A percentile compares a stretch with the other conserved stretches of the same genome.
phyloP scores from a whole-genome alignment of 176 grass and related monocot species.

The Phragmites australis region DNA sequence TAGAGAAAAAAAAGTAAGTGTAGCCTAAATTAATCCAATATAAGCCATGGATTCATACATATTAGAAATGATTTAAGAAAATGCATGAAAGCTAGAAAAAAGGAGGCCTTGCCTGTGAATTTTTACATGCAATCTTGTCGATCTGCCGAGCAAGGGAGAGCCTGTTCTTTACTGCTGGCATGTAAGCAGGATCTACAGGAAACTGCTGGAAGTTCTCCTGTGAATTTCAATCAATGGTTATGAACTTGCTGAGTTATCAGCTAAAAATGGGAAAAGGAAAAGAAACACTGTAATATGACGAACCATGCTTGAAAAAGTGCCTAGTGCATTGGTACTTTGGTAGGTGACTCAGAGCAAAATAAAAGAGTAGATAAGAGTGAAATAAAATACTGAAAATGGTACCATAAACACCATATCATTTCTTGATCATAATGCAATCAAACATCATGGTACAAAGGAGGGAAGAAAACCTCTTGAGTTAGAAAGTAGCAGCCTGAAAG shows the following conservation, averaged over 20 bases:
- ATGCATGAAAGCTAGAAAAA: slow-evolving; percentile 14
- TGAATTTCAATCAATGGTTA: slow-evolving; percentile 36
- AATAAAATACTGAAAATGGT: not conserved
- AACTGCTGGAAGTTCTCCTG: slow-evolving; percentile 92
- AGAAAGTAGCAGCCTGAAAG: not conserved
- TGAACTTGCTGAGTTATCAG: slow-evolving; percentile 16
- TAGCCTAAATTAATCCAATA: not conserved
- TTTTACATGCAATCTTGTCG: slow-evolving; percentile 69
- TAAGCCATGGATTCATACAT: not conserved
- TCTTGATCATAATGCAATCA: not conserved
- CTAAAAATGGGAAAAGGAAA: not conserved
- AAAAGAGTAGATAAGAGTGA: too few species aligned
- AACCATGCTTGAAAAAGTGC: not conserved
- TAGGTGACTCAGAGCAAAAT: not conserved
- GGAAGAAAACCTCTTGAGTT: not conserved
- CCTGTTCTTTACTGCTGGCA: slow-evolving; percentile 70
- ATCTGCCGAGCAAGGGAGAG: slow-evolving; percentile 80
- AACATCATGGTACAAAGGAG: not conserved
- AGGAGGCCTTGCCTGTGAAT: slow-evolving; percentile 57
- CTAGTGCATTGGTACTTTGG: not conserved
- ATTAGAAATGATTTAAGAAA: slow-evolving; percentile 28
- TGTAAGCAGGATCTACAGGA: slow-evolving; percentile 79
- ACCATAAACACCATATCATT: not conserved
- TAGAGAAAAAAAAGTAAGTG: not conserved
- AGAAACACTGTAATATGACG: not conserved